Conservation (phyloP, 257 asterid species). For the Rubia yunnanensis region DNA sequence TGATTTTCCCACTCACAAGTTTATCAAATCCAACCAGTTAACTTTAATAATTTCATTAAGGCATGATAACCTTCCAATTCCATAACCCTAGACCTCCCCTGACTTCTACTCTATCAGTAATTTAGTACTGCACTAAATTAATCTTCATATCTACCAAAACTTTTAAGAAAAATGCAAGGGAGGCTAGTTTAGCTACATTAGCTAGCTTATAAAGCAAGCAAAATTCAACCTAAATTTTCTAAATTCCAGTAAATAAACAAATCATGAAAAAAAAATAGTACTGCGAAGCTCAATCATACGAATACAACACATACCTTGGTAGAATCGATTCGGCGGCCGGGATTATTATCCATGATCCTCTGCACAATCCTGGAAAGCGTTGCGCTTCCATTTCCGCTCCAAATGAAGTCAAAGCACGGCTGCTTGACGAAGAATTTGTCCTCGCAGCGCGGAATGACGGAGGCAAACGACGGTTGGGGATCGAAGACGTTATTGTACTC, state of each 20-base stretch:
- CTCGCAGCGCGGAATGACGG: slow-evolving; percentile 18
- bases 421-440: slow-evolving; percentile 11
- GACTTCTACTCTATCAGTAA: neutral
- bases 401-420: slow-evolving; percentile 18
- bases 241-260: neutral
- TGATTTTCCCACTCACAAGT: neutral
- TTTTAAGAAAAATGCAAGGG: neutral
- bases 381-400: slow-evolving; percentile 22
- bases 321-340: slow-evolving; percentile 15
- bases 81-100: neutral
- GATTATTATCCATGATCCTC: slow-evolving; percentile 19
- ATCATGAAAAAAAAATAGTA: neutral
- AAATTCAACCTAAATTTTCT: neutral
- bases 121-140: neutral
- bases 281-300: neutral
- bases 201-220: neutral
- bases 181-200: neutral
- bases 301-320: slow-evolving; percentile 6
- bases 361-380: slow-evolving; percentile 8
- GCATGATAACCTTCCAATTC: neutral
- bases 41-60: neutral
- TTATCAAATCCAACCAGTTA: neutral
- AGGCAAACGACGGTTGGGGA: neutral
- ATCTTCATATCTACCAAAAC: neutral
- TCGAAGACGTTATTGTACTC: slow-evolving; percentile 12